Evolutionary conservation across 2,329 filamentous ascomycete genomes (phyloP).

Genomic region (Talaromyces sp.): DNA sequence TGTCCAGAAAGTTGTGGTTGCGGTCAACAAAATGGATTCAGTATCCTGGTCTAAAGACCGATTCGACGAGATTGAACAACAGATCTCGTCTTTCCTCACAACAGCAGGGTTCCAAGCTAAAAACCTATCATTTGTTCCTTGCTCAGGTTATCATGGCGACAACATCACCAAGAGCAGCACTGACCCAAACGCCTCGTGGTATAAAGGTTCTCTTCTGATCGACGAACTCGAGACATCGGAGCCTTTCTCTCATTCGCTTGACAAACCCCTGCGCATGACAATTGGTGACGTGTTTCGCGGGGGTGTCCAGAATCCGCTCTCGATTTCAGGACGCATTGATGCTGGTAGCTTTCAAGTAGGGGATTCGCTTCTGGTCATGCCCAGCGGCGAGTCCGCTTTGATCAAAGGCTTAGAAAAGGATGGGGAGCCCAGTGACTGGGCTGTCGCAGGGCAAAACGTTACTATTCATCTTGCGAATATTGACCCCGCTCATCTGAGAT

Average conservation of each 20-base stretch:
- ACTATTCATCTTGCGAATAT: constrained; percentile 80
- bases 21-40: constrained; percentile 91
- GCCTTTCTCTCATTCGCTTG: constrained; percentile 63
- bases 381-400: constrained; percentile 72
- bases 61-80: constrained; percentile 79
- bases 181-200: constrained; percentile 64
- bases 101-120: constrained; percentile 76
- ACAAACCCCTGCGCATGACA: constrained; percentile 77
- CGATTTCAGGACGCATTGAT: constrained; percentile 80
- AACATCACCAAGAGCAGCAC: constrained; percentile 61
- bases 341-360: constrained; percentile 78
- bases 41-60: constrained; percentile 75
- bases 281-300: constrained; percentile 82
- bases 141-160: constrained; percentile 82
- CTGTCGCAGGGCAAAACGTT: constrained; percentile 84
- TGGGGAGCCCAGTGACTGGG: constrained; percentile 72
- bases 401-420: constrained; percentile 79
- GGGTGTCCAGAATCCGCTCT: constrained; percentile 73
- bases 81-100: constrained; percentile 76
- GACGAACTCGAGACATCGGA: constrained; percentile 81
- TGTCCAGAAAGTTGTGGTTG: constrained; percentile 79
- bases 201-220: constrained; percentile 71
- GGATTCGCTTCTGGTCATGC: constrained; percentile 73
- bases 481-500: constrained; percentile 73
- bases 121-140: constrained; percentile 81